A percentile compares a stretch with the other conserved stretches of the same genome.
phyloP scores from a whole-genome alignment of 2,329 filamentous ascomycete species.

The Dactylonectria macrodidyma region DNA sequence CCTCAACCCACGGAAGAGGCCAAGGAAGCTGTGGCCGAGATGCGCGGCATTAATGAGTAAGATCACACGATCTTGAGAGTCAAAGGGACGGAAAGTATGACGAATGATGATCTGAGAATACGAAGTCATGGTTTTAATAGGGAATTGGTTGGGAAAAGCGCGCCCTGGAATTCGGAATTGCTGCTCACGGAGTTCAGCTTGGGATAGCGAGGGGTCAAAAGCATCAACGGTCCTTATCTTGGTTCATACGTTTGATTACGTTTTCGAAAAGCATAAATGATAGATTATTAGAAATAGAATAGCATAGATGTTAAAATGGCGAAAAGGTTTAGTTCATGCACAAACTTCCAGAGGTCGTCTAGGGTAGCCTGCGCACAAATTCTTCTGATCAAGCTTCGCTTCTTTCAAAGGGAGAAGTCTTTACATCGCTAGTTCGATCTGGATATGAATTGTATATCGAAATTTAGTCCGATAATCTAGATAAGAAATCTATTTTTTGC shows the following conservation, averaged over 20 bases:
- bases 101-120: neutral
- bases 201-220: neutral
- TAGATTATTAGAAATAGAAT: neutral
- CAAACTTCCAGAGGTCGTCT: too few species aligned
- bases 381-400: too few species aligned
- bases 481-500: too few species aligned
- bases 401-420: too few species aligned
- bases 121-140: neutral
- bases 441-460: too few species aligned
- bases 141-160: neutral
- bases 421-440: too few species aligned
- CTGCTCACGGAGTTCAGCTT: neutral
- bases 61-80: neutral
- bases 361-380: too few species aligned
- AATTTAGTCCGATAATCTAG: too few species aligned
- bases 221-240: slow-evolving; percentile 1
- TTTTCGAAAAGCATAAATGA: neutral
- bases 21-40: slow-evolving; percentile 12
- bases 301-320: neutral
- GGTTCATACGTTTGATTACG: neutral
- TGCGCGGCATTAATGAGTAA: neutral
- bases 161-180: neutral
- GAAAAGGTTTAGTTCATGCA: too few species aligned
- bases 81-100: neutral
- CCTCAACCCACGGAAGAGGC: neutral